A percentile compares a stretch with the other conserved stretches of the same genome.
phyloP scores from a whole-genome alignment of 202 grass and related monocot genomes.

The Carex sylvatica region DNA sequence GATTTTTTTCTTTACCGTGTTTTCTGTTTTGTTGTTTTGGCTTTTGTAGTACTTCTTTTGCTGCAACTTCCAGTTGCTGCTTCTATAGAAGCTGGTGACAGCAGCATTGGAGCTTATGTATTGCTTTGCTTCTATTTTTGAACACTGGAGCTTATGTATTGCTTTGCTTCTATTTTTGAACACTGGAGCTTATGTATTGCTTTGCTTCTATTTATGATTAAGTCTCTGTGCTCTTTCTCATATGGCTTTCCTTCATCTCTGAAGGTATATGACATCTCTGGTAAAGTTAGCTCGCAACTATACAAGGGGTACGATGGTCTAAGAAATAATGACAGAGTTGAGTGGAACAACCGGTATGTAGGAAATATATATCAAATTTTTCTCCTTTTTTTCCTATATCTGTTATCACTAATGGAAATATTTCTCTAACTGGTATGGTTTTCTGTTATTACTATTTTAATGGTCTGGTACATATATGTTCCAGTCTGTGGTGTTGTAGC shows the following conservation, averaged over 20 bases:
- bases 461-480: not conserved
- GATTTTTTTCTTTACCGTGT: too few species aligned
- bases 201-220: too few species aligned
- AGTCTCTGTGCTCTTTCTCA: not conserved
- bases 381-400: not conserved
- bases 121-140: too few species aligned
- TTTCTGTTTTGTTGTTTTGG: too few species aligned
- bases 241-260: constrained; percentile 16
- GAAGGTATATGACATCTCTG: constrained; percentile 55
- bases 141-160: too few species aligned
- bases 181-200: too few species aligned
- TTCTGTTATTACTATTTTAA: not conserved
- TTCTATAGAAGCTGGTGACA: too few species aligned
- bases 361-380: not conserved
- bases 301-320: constrained; percentile 61
- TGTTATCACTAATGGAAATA: not conserved
- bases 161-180: too few species aligned
- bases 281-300: constrained; percentile 38
- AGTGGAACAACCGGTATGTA: constrained; percentile 77
- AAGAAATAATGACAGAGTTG: constrained; percentile 46
- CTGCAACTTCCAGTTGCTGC: too few species aligned
- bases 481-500: too few species aligned
- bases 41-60: too few species aligned
- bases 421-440: constrained; percentile 33
- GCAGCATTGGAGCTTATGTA: too few species aligned